Base-by-base conservation (phyloP, 2,329 filamentous ascomycete genomes). In the Moelleriella libera region DNA sequence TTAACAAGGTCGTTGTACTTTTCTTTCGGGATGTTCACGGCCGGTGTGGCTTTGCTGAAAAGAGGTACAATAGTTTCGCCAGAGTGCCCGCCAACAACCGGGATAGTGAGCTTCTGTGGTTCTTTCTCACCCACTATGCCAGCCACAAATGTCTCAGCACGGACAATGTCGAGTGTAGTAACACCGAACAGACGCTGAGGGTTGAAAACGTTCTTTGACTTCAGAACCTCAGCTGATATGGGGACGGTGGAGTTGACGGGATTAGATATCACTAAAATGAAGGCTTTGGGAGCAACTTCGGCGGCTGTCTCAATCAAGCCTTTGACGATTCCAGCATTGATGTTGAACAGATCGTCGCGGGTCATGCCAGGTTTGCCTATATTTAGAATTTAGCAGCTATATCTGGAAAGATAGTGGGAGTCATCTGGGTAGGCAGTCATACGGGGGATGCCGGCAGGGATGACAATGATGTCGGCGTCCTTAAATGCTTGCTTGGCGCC, bases 321-420 rank as follows among this genome's bases (percentile, higher is more conserved):
- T 72, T 92, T 88, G 63, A 98, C 92, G 63, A 98, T 98, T 60
- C 89, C 87, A 51, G 92, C 92, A 68, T 98, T 98, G 77, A 96
- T 95, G 74, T 96, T 96, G 85, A 98, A 98, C 50, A 98, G 86
- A 65, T 97, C 92, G 62, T 98, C 92, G 73, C 92, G 88, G 68
- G 86, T 96, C 92, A 98, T 98, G 62, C 92, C 92, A 60, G 92
- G 92, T 79, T 97, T 97, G 72, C 90, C 90, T 96, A 54, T 50
- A 50, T 10, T 10, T 6, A 31, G 42, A 43, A 5, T 34, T 46
- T 9, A 14, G 47, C 31, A 51, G 47, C 30, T 10, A 9, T 21
- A 21, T 21, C 21, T 21, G 21, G 21, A 21, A 21, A 21, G 21
- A 3, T 21, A 21, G 21, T 21, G 21, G 21, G 21, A 2, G 21